Evolutionary conservation across 2,329 filamentous ascomycete genomes (phyloP).

Genomic region (Ilyonectria mors-panacis): DNA sequence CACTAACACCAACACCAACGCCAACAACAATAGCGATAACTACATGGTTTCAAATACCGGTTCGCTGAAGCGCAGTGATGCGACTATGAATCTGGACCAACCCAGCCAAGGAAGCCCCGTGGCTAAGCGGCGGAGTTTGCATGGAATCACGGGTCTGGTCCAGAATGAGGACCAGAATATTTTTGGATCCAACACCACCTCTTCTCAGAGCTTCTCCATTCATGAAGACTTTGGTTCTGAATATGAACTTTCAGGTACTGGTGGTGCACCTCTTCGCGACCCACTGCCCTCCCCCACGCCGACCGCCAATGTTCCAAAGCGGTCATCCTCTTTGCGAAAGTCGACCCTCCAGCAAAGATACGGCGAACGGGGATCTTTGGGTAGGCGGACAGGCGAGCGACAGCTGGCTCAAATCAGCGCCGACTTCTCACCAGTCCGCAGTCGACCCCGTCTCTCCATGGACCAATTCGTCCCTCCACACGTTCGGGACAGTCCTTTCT

Average conservation of each 20-base stretch:
- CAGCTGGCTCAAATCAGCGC: slow-evolving; percentile 65
- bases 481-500: slow-evolving; percentile 76
- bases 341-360: slow-evolving; percentile 91
- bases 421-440: slow-evolving; percentile 72
- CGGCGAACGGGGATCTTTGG: slow-evolving; percentile 76
- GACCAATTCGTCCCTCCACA: slow-evolving; percentile 82
- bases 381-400: slow-evolving; percentile 70
- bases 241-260: slow-evolving; percentile 66
- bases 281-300: slow-evolving; percentile 61
- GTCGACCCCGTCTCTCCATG: slow-evolving; percentile 81
- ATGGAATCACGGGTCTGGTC: slow-evolving; percentile 77
- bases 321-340: slow-evolving; percentile 84
- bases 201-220: slow-evolving; percentile 65
- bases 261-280: slow-evolving; percentile 56
- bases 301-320: slow-evolving; percentile 71
- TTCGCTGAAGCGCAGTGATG: slow-evolving; percentile 92
- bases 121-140: slow-evolving; percentile 90
- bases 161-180: slow-evolving; percentile 76
- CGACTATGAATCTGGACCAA: slow-evolving; percentile 89
- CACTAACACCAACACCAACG: background rate
- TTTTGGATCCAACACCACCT: slow-evolving; percentile 73
- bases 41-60: slow-evolving; percentile 69
- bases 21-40: slow-evolving; percentile 50
- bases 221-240: slow-evolving; percentile 65
- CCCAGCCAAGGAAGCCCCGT: slow-evolving; percentile 85